Conservation (phyloP, 306 rosid species). For the Gleditsia sinensis region DNA sequence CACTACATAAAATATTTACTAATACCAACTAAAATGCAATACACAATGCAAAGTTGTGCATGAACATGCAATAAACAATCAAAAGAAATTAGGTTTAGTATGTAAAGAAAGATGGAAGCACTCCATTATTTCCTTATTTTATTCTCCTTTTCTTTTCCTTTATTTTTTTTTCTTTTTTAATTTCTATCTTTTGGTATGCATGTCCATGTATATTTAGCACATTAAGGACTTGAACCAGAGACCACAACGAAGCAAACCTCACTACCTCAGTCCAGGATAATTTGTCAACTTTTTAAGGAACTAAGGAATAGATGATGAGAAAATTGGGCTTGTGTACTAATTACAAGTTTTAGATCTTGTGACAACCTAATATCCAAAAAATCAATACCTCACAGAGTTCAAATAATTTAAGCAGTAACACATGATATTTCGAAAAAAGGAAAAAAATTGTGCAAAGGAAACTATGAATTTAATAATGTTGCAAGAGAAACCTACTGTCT, state of each 20-base stretch:
- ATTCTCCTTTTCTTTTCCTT: background rate
- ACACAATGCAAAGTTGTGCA: background rate
- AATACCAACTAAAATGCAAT: background rate
- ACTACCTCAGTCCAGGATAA: background rate
- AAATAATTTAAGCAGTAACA: background rate
- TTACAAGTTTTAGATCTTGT: background rate
- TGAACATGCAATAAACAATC: background rate
- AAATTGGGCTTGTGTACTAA: background rate
- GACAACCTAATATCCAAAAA: conserved; percentile 19
- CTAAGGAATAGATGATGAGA: background rate
- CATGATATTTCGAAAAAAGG: background rate
- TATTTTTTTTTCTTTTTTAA: background rate
- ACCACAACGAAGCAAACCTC: background rate
- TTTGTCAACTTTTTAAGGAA: background rate
- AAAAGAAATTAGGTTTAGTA: background rate
- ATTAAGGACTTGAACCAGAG: background rate
- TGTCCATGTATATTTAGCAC: background rate
- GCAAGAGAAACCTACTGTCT: conserved; percentile 70
- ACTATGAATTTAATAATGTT: background rate
- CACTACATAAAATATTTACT: background rate
- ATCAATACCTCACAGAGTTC: background rate
- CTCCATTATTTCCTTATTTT: background rate
- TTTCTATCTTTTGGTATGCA: background rate
- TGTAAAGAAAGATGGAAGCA: conserved; percentile 19
- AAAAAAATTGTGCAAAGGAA: background rate